A percentile compares a stretch with the other conserved stretches of the same genome.
phyloP scores from a whole-genome alignment of 2,329 filamentous ascomycete genomes.

The Fusarium newnesense region DNA sequence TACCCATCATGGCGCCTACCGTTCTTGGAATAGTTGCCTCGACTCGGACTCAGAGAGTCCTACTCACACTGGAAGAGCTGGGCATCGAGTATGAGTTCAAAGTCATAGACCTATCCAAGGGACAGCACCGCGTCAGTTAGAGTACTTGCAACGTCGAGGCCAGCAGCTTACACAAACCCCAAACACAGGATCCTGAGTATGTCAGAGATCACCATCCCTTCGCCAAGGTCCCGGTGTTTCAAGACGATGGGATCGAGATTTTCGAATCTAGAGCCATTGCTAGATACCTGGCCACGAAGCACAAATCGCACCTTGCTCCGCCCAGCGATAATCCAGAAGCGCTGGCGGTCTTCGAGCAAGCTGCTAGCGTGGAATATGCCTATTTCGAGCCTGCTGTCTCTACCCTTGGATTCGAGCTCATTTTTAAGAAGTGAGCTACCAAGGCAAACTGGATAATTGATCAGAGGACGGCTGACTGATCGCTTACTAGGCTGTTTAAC shows the following conservation, averaged over 20 bases:
- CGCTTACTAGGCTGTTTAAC: background rate
- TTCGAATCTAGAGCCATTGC: background rate
- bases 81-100: background rate
- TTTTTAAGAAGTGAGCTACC: background rate
- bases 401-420: background rate
- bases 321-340: background rate
- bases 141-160: fast-evolving
- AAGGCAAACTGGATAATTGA: no score
- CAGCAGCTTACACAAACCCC: background rate
- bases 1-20: background rate
- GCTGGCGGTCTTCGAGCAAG: background rate
- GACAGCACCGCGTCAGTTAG: background rate
- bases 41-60: background rate
- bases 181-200: background rate
- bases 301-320: background rate
- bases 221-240: background rate
- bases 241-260: background rate
- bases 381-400: background rate
- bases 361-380: background rate
- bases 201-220: background rate
- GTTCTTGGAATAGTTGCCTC: background rate
- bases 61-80: background rate
- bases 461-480: background rate
- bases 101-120: background rate
- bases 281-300: background rate